These are phyloP conservation scores for Paramarasmius palmivorus DNA, from an alignment of 1,284 basidiomycete species.

Conservation along the genomic window DNA sequence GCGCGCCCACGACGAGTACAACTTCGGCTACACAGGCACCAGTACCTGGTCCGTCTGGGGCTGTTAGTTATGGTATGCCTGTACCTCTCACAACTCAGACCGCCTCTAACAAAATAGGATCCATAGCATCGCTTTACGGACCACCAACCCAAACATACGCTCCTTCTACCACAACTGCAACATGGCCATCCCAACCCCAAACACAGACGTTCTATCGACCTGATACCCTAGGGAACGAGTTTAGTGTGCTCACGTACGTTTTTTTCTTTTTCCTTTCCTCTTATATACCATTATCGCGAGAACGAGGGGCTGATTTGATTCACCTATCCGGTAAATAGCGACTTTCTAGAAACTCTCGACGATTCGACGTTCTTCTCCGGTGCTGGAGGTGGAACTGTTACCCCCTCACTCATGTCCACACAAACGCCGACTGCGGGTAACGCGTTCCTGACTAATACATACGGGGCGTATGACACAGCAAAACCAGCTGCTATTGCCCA, in stretches of 20 bases:
- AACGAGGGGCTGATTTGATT: neutral
- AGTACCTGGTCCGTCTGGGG: neutral
- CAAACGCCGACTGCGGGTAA: neutral
- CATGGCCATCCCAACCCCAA: slow-evolving; percentile 57
- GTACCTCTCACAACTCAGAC: neutral
- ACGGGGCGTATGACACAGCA: too few species aligned
- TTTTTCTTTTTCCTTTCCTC: slow-evolving; percentile 11
- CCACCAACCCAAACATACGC: slow-evolving; percentile 27
- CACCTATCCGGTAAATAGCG: slow-evolving; percentile 43
- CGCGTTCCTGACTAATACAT: too few species aligned
- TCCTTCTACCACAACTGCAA: slow-evolving; percentile 35
- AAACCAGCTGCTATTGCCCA: slow-evolving; percentile 15
- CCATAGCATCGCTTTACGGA: slow-evolving; percentile 35
- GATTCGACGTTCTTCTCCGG: slow-evolving; percentile 70
- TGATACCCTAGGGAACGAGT: slow-evolving; percentile 77
- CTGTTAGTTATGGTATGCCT: slow-evolving; percentile 1
- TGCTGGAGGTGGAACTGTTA: slow-evolving; percentile 39
- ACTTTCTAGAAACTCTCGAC: slow-evolving; percentile 80
- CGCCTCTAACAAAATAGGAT: slow-evolving; percentile 1
- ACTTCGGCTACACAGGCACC: slow-evolving; percentile 1
- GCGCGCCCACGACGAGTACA: neutral
- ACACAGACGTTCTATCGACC: slow-evolving; percentile 60
- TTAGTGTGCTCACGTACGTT: slow-evolving; percentile 76
- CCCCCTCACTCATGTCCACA: slow-evolving; percentile 44
- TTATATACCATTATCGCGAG: neutral